Base-by-base conservation (phyloP, 768 basidiomycete genomes). In the Xanthoconium purpureum region DNA sequence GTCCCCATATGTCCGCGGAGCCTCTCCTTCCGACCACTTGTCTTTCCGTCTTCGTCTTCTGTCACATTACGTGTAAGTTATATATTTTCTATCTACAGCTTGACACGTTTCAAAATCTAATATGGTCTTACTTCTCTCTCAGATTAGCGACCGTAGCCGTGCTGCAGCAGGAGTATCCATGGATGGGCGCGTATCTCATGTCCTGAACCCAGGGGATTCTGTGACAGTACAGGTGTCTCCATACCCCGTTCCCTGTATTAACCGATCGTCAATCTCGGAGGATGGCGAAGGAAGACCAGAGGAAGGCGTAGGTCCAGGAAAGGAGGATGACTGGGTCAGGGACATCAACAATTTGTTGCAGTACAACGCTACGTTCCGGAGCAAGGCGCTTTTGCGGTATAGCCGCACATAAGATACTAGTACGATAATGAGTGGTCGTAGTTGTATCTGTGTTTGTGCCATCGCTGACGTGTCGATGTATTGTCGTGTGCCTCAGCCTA, bases 1-100 rank as follows among this genome's bases (percentile, higher is more conserved):
- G 96, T 95, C 2, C 95, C 95, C n/a, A 96, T 98, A 61, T 94
- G 93, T 65, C 95, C 95, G 47, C 82, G 95, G 53, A 94, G 91
- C 68, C 74, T 98, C 18, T 92, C 89, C 32, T 98, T 98, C 73
- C 79, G 95, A 13, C 94, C 94, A 3, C 82, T 98, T 4, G 88
- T 98, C 8, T 88, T 98, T 61, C 95, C 95, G 1, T 84, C 82
- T 24, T 89, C 88, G 17, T 90, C 88, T 1, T 81, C 84, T 11
- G 80, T 91, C 46, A 89, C 88, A 0, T 73, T 91, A 33, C 80
- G 85, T 63, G 89, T 91, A 71, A 63, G 85, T 73, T 12, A 32
- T 50, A n/a, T 35, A 24, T 7, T 30, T 12, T 20, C 39, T 54
- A 18, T 28, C 38, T 28, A 32, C 48, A 49, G 43, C 46, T 43